phyloP scores from a whole-genome alignment of 768 basidiomycete species.

The Agaricus blazei region DNA sequence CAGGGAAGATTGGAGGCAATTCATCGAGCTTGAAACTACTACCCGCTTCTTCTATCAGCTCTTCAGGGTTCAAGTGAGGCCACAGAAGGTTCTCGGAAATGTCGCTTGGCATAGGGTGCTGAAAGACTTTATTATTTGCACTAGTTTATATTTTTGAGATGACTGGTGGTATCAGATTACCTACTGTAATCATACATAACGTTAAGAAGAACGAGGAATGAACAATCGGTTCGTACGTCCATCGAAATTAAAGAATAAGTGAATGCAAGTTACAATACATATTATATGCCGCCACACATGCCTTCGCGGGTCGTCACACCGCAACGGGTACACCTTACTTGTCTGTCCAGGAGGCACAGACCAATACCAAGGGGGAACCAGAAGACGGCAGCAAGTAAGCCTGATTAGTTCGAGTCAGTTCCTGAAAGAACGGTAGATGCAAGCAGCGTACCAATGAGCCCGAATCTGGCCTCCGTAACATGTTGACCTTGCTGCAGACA shows the following conservation, averaged over 20 bases:
- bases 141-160: no score
- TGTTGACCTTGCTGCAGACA: slow-evolving; percentile 80
- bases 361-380: slow-evolving; percentile 87
- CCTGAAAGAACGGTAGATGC: slow-evolving; percentile 6
- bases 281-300: slow-evolving; percentile 27
- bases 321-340: slow-evolving; percentile 57
- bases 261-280: neutral
- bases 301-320: slow-evolving; percentile 39
- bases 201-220: no score
- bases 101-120: neutral
- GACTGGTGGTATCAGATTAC: no score
- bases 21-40: slow-evolving; percentile 12
- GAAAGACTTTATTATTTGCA: no score
- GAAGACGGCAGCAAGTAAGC: slow-evolving; percentile 74
- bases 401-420: slow-evolving; percentile 27
- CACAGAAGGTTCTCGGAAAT: neutral
- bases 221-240: no score
- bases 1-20: slow-evolving; percentile 36
- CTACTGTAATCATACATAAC: no score
- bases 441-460: slow-evolving; percentile 55
- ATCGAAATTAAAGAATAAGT: neutral
- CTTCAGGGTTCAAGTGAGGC: slow-evolving; percentile 2
- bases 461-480: slow-evolving; percentile 55
- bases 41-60: neutral
- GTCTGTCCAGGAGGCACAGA: slow-evolving; percentile 70